phyloP scores from a whole-genome alignment of 1,284 basidiomycete genomes.

The Ustilago loliicola region DNA sequence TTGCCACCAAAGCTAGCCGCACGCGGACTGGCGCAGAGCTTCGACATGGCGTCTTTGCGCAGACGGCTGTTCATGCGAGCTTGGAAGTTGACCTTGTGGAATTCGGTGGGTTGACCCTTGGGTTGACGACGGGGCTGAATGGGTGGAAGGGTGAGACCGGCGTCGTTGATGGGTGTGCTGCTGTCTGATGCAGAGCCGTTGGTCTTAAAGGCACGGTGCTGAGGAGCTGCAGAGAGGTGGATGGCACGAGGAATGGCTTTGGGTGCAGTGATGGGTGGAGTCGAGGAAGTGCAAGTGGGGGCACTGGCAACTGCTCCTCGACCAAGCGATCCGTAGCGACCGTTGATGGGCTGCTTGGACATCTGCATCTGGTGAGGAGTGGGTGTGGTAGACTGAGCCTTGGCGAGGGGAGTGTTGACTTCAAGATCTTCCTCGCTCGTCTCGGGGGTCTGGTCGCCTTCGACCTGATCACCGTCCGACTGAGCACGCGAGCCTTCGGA shows the following conservation, averaged over 20 bases:
- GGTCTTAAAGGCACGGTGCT: constrained; percentile 50
- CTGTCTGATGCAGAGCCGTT: constrained; percentile 15
- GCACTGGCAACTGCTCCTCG: constrained; percentile 27
- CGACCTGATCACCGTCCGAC: constrained; percentile 45
- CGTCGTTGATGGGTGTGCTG: constrained; percentile 30
- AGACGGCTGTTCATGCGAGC: constrained; percentile 58
- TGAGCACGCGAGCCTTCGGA: constrained; percentile 52
- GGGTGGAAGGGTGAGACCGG: constrained; percentile 41
- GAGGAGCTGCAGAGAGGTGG: constrained; percentile 51
- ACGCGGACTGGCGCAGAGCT: constrained; percentile 62
- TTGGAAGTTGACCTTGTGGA: constrained; percentile 63
- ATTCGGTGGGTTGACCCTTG: constrained; percentile 63
- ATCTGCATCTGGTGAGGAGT: constrained; percentile 22
- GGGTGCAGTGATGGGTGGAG: constrained; percentile 41
- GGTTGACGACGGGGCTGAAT: constrained; percentile 63
- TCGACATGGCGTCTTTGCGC: constrained; percentile 64
- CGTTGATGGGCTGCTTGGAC: constrained; percentile 21
- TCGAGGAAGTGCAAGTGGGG: constrained; percentile 32
- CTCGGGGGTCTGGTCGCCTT: constrained; percentile 61
- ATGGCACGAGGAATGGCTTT: constrained; percentile 53
- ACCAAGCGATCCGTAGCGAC: constrained; percentile 38
- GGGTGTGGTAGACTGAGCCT: constrained; percentile 34
- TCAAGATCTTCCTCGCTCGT: constrained; percentile 63
- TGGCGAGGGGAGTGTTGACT: constrained; percentile 37
- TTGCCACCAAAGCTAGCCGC: constrained; percentile 55